phyloP scores from a whole-genome alignment of 2,329 filamentous ascomycete genomes.

The Colletotrichum sp. region DNA sequence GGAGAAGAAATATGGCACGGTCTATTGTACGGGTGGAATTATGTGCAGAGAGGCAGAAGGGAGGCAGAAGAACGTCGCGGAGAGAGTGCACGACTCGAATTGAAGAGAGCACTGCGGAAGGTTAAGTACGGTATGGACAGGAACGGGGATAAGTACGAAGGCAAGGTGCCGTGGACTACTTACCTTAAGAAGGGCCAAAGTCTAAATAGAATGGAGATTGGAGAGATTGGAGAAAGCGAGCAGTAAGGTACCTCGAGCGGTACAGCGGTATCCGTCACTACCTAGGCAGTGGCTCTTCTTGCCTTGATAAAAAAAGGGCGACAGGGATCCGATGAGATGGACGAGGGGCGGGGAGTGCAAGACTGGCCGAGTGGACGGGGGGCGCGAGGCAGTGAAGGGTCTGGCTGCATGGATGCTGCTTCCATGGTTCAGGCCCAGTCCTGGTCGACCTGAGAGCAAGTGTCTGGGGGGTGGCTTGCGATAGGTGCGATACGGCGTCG shows the following conservation, averaged over 20 bases:
- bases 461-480: conserved; percentile 4
- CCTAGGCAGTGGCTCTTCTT: neutral
- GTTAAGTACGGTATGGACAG: neutral
- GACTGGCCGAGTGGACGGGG: neutral
- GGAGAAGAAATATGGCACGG: neutral
- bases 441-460: neutral
- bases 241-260: neutral
- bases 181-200: conserved; percentile 9
- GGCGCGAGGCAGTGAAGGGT: conserved; percentile 17
- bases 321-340: conserved; percentile 12
- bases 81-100: neutral
- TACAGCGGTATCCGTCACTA: neutral
- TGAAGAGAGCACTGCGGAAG: neutral
- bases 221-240: neutral
- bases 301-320: neutral
- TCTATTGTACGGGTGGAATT: neutral
- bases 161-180: neutral
- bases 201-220: conserved; percentile 16
- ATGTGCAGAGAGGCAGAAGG: neutral
- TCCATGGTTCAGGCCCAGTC: neutral
- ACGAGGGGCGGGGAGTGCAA: neutral
- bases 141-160: neutral
- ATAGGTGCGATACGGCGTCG: conserved; percentile 1
- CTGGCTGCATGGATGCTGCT: conserved; percentile 5
- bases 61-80: neutral